Evolutionary conservation across 805 yeast species (phyloP).

Genomic region (Yarrowia sp.): DNA sequence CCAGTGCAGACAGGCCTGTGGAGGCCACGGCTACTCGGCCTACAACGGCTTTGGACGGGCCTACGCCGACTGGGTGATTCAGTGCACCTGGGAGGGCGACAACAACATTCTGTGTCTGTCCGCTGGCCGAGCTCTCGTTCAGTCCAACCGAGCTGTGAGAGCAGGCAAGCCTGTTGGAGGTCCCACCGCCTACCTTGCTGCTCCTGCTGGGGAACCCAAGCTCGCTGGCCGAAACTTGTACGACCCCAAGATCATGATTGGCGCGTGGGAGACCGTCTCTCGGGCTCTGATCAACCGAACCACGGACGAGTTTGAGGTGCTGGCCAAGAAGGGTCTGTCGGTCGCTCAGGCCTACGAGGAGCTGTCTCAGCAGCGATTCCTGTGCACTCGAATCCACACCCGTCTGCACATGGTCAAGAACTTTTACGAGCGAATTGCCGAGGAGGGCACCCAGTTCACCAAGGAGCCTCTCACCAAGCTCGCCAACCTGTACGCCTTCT

Average conservation of each 20-base stretch:
- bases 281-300: slow-evolving; percentile 49
- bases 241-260: slow-evolving; percentile 45
- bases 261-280: slow-evolving; percentile 51
- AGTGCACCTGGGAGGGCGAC: slow-evolving; percentile 98
- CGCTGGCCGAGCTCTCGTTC: slow-evolving; percentile 78
- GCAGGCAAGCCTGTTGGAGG: slow-evolving; percentile 55
- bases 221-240: slow-evolving; percentile 44
- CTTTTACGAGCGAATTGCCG: slow-evolving; percentile 50
- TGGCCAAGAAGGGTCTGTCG: slow-evolving; percentile 43
- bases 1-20: slow-evolving; percentile 90
- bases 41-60: slow-evolving; percentile 90
- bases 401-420: slow-evolving; percentile 50
- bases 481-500: slow-evolving; percentile 67
- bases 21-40: slow-evolving; percentile 94
- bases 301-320: slow-evolving; percentile 46
- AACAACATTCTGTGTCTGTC: slow-evolving; percentile 84
- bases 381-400: slow-evolving; percentile 53
- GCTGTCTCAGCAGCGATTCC: slow-evolving; percentile 53
- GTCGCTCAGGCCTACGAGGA: slow-evolving; percentile 51
- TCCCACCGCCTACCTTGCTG: slow-evolving; percentile 54
- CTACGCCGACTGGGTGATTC: slow-evolving; percentile 91
- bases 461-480: slow-evolving; percentile 60
- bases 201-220: slow-evolving; percentile 30
- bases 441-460: slow-evolving; percentile 53
- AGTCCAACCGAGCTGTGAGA: slow-evolving; percentile 52